Conservation (phyloP, 345 rosid species). For the Eucalyptus dawsonii region DNA sequence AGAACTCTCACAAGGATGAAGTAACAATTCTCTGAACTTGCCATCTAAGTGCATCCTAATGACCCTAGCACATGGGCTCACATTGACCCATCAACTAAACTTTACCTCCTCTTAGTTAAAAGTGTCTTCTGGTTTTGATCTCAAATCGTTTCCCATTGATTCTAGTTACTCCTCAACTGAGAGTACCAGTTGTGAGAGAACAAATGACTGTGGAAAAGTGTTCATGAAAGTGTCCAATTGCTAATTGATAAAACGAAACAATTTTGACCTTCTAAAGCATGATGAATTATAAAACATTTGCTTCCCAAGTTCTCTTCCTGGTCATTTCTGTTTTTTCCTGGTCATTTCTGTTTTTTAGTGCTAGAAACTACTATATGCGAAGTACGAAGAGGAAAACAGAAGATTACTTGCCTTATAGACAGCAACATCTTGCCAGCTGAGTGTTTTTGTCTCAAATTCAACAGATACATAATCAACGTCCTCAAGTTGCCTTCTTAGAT, state of each 20-base stretch:
- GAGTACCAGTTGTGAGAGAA: background rate
- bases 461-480: conserved; percentile 92
- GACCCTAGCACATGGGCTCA: background rate
- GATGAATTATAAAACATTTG: background rate
- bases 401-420: conserved; percentile 45
- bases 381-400: background rate
- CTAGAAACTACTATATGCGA: background rate
- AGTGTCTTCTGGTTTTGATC: background rate
- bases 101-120: background rate
- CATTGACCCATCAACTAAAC: background rate
- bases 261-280: background rate
- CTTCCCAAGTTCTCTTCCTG: background rate
- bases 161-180: background rate
- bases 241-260: background rate
- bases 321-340: background rate
- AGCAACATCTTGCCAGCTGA: conserved; percentile 90
- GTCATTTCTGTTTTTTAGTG: background rate
- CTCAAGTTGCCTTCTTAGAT: conserved; percentile 83
- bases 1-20: background rate
- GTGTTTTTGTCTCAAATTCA: conserved; percentile 76
- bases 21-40: background rate
- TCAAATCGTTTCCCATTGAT: background rate
- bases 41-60: background rate
- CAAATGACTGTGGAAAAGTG: background rate
- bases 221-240: background rate